These are phyloP conservation scores for Ilyonectria mors-panacis DNA, from an alignment of 2,329 filamentous ascomycete species.

Conservation along the genomic window DNA sequence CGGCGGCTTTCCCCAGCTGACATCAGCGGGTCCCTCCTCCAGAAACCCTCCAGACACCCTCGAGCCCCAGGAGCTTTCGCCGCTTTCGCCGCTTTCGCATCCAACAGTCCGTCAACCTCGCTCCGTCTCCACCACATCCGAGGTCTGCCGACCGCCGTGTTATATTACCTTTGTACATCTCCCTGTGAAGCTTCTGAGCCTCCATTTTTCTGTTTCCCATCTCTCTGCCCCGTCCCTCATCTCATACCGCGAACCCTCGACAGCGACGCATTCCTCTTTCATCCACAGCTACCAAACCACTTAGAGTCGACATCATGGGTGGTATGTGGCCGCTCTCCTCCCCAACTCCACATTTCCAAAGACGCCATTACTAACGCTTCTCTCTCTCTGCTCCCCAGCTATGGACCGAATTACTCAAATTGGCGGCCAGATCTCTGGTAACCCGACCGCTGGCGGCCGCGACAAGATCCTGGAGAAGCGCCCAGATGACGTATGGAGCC, in stretches of 20 bases:
- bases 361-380: conserved; percentile 24
- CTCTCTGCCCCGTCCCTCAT: not conserved
- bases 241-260: not conserved
- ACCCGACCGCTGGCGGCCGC: conserved; percentile 66
- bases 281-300: not conserved
- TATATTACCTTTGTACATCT: conserved; percentile 37
- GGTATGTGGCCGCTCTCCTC: conserved; percentile 48
- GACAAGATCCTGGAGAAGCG: conserved; percentile 76
- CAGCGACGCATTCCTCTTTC: conserved; percentile 1
- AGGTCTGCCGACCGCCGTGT: conserved; percentile 43
- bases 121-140: conserved; percentile 44
- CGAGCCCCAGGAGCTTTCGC: conserved; percentile 32
- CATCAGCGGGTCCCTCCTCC: conserved; percentile 43
- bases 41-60: conserved; percentile 15
- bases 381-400: conserved; percentile 55
- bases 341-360: not conserved
- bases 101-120: conserved; percentile 35
- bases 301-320: conserved; percentile 52
- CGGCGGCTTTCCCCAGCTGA: conserved; percentile 43
- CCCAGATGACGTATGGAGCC: conserved; percentile 72
- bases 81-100: conserved; percentile 26
- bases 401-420: conserved; percentile 72
- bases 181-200: conserved; percentile 6
- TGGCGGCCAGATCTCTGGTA: conserved; percentile 74
- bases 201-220: conserved; percentile 13